Base-by-base conservation (phyloP, 2,329 filamentous ascomycete genomes). In the Stromatinia cepivora region DNA sequence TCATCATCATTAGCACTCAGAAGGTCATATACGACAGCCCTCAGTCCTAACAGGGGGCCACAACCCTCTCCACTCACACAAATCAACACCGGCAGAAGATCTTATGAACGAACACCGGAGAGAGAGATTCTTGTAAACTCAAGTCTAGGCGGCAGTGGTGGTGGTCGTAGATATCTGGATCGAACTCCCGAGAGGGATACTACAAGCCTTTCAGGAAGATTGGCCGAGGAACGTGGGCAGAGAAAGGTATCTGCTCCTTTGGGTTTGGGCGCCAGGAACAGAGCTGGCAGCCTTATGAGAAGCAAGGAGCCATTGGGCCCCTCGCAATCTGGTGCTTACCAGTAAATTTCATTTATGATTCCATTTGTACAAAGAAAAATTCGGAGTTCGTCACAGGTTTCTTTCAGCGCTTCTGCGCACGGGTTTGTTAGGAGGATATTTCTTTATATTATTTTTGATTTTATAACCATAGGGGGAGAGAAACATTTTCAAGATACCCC, bases 41-140 rank as follows among this genome's bases (percentile, higher is more conserved):
- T 83, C 84, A 17, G 78, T 88, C 22, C 85, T 86, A 8, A 82
- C 86, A 56, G 83, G 87, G 64, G 83, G 87, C 28, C 79, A 87
- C 63, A 81, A 82, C 22, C 10, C 83, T 85, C 0, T 82, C 81
- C 81, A 81, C 69, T 83, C 84, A 64, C 28, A 73, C 74, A 31
- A 75, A 72, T 61, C 65, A 57, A 59, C 69, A 31, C 68, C 71
- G n/a, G 71, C 68, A 68, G 66, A 36, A 68, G 66, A 64, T 68
- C 64, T 36, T 68, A 68, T 28, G 66, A 68, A 53, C 48, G 58
- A 22, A 64, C 66, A 56, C 66, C 66, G 15, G 66, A 68, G 36
- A 64, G 66, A 36, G 66, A 68, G 42, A 54, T 71, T 72, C 34
- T 68, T 15, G 59, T 68, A 28, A 68, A 68, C 45, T 68, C 67